A percentile compares a stretch with the other conserved stretches of the same genome.
These are phyloP conservation scores for Psilocybe cyanescens DNA, from an alignment of 768 basidiomycete species.

Conservation along the genomic window DNA sequence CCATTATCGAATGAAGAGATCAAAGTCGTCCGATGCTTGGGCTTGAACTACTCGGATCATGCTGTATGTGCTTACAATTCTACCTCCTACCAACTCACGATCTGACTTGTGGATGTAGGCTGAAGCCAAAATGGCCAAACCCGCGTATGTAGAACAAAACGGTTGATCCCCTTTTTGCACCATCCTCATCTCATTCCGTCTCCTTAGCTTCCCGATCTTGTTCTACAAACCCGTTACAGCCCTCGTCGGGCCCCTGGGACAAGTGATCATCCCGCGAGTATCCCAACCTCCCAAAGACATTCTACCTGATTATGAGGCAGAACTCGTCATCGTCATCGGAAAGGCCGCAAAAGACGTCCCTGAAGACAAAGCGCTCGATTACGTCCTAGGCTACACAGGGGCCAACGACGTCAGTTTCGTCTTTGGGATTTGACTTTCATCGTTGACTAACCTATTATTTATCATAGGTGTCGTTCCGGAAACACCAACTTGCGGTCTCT, in stretches of 20 bases:
- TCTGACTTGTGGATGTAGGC: conserved; percentile 41
- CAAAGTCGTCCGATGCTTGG: conserved; percentile 74
- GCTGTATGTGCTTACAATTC: conserved; percentile 48
- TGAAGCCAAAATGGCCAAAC: conserved; percentile 66
- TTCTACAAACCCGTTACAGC: conserved; percentile 80
- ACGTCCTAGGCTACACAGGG: conserved; percentile 82
- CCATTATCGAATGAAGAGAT: conserved; percentile 72
- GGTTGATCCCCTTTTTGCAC: neutral
- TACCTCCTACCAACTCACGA: neutral
- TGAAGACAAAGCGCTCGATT: conserved; percentile 81
- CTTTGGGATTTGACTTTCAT: neutral
- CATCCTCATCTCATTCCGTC: neutral
- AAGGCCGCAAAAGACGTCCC: conserved; percentile 80
- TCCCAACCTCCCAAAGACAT: conserved; percentile 75
- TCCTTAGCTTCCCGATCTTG: conserved; percentile 63
- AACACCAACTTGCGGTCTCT: conserved; percentile 77
- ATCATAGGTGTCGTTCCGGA: conserved; percentile 75
- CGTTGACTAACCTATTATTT: conserved; percentile 7
- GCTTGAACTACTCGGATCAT: conserved; percentile 86
- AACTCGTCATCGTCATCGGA: conserved; percentile 82
- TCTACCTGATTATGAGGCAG: conserved; percentile 83
- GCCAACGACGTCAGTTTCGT: conserved; percentile 67
- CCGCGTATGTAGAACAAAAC: conserved; percentile 48
- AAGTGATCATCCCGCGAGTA: conserved; percentile 65
- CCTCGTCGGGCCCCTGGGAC: conserved; percentile 71